Conservation (phyloP, 208 protist species). For the Leishmania major region DNA sequence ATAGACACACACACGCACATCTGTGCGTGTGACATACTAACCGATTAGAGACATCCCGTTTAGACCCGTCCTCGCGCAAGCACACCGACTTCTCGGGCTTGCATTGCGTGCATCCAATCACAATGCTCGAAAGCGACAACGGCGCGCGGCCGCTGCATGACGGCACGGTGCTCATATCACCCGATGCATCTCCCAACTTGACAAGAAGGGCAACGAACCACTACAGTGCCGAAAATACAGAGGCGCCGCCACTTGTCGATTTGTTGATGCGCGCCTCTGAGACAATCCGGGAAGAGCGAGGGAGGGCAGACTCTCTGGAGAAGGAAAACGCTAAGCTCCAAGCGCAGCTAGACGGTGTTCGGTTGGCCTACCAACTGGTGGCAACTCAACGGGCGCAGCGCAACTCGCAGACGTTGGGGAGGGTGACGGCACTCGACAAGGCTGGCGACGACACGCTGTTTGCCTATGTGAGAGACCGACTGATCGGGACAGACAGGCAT, state of each 20-base stretch:
- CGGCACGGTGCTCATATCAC: constrained; percentile 14
- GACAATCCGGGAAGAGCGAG: constrained; percentile 27
- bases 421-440: background rate
- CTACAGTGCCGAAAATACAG: background rate
- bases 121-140: background rate
- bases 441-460: background rate
- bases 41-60: background rate
- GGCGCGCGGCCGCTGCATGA: background rate
- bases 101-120: background rate
- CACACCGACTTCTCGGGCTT: background rate
- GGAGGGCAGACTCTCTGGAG: constrained; percentile 16
- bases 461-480: constrained; percentile 16
- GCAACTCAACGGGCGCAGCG: background rate
- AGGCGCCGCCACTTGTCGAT: constrained; percentile 10
- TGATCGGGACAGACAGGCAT: background rate
- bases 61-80: background rate
- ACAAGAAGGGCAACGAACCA: background rate
- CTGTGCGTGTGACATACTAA: background rate
- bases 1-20: background rate
- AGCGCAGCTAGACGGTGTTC: constrained; percentile 17
- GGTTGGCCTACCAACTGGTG: constrained; percentile 11
- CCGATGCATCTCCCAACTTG: constrained; percentile 6
- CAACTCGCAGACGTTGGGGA: background rate
- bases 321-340: constrained; percentile 26
- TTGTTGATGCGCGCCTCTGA: constrained; percentile 30